Conservation (phyloP, 2,329 filamentous ascomycete species). For the Rhynchosporium graminicola region DNA sequence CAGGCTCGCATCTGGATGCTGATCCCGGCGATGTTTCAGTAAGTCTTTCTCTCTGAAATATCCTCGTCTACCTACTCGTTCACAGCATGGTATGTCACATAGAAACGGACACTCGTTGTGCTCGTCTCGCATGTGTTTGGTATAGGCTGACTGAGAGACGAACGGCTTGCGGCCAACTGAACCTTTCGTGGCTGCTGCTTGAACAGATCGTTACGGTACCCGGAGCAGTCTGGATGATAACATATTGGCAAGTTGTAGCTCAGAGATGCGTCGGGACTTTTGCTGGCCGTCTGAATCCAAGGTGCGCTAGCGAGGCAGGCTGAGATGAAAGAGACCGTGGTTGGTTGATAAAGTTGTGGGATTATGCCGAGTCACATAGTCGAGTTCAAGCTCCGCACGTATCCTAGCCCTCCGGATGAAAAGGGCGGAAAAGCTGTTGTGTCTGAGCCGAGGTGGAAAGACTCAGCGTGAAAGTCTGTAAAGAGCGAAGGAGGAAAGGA, state of each 20-base stretch:
- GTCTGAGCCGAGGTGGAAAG: no score
- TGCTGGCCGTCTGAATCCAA: conserved; percentile 1
- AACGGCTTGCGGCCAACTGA: conserved; percentile 18
- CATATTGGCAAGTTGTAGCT: conserved; percentile 23
- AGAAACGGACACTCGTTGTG: conserved; percentile 42
- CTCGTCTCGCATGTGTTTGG: conserved; percentile 42
- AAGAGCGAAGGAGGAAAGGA: no score
- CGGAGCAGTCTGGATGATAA: conserved; percentile 16
- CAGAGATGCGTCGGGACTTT: neutral
- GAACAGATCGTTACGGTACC: conserved; percentile 22
- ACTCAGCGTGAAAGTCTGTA: no score
- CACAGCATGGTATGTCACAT: conserved; percentile 40
- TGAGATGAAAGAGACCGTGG: neutral
- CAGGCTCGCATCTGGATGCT: neutral
- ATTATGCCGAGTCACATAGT: neutral
- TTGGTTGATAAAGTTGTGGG: neutral
- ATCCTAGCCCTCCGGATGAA: no score
- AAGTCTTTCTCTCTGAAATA: conserved; percentile 32
- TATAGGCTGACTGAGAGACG: conserved; percentile 37
- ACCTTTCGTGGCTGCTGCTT: neutral
- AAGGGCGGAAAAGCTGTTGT: no score
- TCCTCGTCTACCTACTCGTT: conserved; percentile 24
- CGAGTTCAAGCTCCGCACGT: no score
- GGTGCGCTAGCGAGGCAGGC: conserved; percentile 13
- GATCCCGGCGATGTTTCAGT: neutral